Evolutionary conservation across 2,329 filamentous ascomycete species (phyloP), one percentile per base, ranked within the genome.

Genomic region (Cytospora mali): DNA sequence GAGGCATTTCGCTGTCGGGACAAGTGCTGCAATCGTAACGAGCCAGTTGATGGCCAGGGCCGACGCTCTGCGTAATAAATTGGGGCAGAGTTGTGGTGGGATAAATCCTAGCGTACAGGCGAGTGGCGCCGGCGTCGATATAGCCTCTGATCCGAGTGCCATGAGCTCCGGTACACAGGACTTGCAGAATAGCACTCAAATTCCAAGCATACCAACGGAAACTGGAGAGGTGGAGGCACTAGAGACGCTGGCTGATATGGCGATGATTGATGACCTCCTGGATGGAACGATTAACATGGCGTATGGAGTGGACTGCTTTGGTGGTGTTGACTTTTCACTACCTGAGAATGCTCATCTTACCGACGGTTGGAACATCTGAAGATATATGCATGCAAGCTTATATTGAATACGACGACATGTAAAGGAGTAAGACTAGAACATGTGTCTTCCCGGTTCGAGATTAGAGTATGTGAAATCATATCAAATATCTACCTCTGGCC

Each of bases 1-100:
- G 0, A 69, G 66, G 23, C 71, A 71, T 49, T 76, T 77, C 49
- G 68, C 70, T 13, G 71, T 74, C 10, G 75, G 74, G 1, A 66
- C 67, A 1, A 72, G 70, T 39, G 75, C 76, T 3, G 72, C 73
- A 0, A 67, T 71, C 14, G 68, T 77, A 2, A 46, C 54, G 6
- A 33, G 54, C 7, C 13, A 56, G 9, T 21, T 56, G 2, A n/a
- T 33, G 6, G 54, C 54, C 25, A 46, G 13, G 35, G 54, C 29
- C 6, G 54, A 56, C 33, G 6, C 10, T 16, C 33, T 56, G 18
- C 14, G 6, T 33, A 29, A 42, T 9, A 31, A 21, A 18, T 23
- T 39, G 6, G 18, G 27, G 31, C 27, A n/a, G 27, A 54, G 25
- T n/a, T n/a, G n/a, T 14, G 46, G 23, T 49, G 46, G 46, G 11